Base-by-base conservation (phyloP, 2,329 filamentous ascomycete species). In the Pyrenochaeta sp. region DNA sequence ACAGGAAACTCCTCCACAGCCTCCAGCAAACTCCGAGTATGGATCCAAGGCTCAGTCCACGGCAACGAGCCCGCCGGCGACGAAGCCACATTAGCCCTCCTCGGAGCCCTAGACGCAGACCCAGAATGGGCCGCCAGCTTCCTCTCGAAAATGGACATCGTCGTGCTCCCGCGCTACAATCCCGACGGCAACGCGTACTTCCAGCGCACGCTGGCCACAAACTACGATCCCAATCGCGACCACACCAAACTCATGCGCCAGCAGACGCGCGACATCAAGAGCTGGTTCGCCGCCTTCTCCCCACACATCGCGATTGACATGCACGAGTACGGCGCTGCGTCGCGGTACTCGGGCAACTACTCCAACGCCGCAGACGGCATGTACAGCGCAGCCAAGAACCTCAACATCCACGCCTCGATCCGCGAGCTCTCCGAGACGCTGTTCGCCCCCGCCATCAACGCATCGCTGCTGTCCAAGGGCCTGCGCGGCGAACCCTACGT, bases 41-140 rank as follows among this genome's bases (percentile, higher is more conserved):
- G 67, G 62, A 60, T 73, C 4, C 70, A 73, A 40, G 68, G 61
- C 6, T 63, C 52, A 9, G 62, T 70, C 1, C 70, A 72, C 24
- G 69, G 70, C 3, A 69, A 72, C 35, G 70, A 72, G 42, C 68
- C 70, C 6, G 69, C 65, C 7, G 70, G 67, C 7, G 68, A 72
- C 35, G 64, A 72, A 42, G 64, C 68, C 0, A 53, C 63, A 8
- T 53, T 70, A 7, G 69, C 70, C 0, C 47, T 72, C 1, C 58
- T 73, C 0, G 70, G 69, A 6, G 66, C 65, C 15, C 59, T 73
- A 50, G 58, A 66, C 41, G 55, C 57, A 7, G 60, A 72, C 34
- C 59, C 60, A 18, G 45, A 53, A 3, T 71, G 63, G 66, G 60
- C 68, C 4, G 44, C 57, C 5, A 51, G 46, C 3, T 58, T 72